A percentile compares a stretch with the other conserved stretches of the same genome.
Evolutionary conservation across 768 basidiomycete species (phyloP).

Genomic region (Tylopilus plumbeoviolaceoides): DNA sequence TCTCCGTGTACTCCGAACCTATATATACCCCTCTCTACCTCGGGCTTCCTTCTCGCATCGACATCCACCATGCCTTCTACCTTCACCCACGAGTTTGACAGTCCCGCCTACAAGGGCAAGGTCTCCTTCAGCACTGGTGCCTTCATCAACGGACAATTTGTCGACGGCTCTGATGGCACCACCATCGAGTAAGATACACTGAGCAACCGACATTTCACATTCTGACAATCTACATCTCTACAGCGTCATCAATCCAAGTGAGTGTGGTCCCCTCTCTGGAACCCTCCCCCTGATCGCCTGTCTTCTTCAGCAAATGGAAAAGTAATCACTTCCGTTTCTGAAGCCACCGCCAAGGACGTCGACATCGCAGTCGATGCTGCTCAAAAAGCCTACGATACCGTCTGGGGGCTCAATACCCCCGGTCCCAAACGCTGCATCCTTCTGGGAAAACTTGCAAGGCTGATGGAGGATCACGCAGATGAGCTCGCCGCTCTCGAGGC

Average conservation of each 20-base stretch:
- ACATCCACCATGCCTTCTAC: slow-evolving; percentile 36
- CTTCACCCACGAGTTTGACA: slow-evolving; percentile 50
- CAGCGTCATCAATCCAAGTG: slow-evolving; percentile 59
- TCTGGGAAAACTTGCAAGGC: slow-evolving; percentile 57
- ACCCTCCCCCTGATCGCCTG: not conserved
- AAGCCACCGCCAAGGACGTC: slow-evolving; percentile 66
- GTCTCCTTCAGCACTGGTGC: slow-evolving; percentile 58
- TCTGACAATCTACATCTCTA: not conserved
- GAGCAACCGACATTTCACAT: not conserved
- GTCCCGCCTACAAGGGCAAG: slow-evolving; percentile 53
- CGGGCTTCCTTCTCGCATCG: not conserved
- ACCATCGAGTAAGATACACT: slow-evolving; percentile 62
- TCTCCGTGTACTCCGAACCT: slow-evolving; percentile 5
- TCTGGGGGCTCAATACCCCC: slow-evolving; percentile 63
- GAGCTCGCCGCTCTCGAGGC: slow-evolving; percentile 72
- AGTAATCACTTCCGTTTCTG: slow-evolving; percentile 48
- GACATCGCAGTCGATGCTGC: slow-evolving; percentile 72
- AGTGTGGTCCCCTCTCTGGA: slow-evolving; percentile 7
- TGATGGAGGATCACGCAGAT: slow-evolving; percentile 59
- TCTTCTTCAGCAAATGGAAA: slow-evolving; percentile 55
- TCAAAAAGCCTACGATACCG: slow-evolving; percentile 53
- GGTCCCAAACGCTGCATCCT: slow-evolving; percentile 51
- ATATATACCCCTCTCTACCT: slow-evolving; percentile 16
- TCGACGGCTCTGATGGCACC: slow-evolving; percentile 49
- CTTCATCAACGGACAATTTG: slow-evolving; percentile 68